These are phyloP conservation scores for Rhizoclosmatium sp. DNA, from an alignment of 192 early-diverging fungal species.

Conservation along the genomic window DNA sequence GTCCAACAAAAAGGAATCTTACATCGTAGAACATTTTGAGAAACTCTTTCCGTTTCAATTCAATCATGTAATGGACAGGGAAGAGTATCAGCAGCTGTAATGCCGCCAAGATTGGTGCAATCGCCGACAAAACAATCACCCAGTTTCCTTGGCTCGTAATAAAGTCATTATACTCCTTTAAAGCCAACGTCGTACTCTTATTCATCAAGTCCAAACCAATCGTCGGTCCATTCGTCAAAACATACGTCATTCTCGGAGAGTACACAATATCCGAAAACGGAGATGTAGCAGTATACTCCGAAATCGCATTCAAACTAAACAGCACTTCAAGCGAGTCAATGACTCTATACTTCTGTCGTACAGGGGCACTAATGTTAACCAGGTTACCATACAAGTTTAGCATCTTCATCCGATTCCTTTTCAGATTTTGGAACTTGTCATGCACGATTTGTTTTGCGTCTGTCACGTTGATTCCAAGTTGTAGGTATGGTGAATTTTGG, in stretches of 20 bases:
- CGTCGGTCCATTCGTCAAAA: slow-evolving; percentile 5
- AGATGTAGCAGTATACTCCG: not conserved
- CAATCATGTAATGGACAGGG: slow-evolving; percentile 8
- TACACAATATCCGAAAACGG: not conserved
- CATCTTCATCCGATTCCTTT: not conserved
- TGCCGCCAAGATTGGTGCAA: not conserved
- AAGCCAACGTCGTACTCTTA: not conserved
- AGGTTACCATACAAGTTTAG: not conserved
- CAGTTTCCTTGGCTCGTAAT: not conserved
- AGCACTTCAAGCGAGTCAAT: not conserved
- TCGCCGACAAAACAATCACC: not conserved
- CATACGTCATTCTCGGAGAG: not conserved
- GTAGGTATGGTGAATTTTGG: too few species aligned
- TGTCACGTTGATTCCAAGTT: not conserved
- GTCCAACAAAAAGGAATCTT: not conserved
- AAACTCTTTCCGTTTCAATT: slow-evolving; percentile 17
- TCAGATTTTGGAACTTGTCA: not conserved
- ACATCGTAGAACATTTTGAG: not conserved
- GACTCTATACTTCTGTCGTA: not conserved
- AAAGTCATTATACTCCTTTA: slow-evolving; percentile 3
- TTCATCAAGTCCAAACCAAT: slow-evolving; percentile 5
- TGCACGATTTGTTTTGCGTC: not conserved
- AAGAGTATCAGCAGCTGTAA: not conserved
- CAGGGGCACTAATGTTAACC: not conserved
- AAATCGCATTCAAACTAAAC: not conserved